Percentiles rank a stretch among this genome's conserved stretches.
phyloP scores from a whole-genome alignment of 2,329 filamentous ascomycete species.

The Aspergillus sp. region DNA sequence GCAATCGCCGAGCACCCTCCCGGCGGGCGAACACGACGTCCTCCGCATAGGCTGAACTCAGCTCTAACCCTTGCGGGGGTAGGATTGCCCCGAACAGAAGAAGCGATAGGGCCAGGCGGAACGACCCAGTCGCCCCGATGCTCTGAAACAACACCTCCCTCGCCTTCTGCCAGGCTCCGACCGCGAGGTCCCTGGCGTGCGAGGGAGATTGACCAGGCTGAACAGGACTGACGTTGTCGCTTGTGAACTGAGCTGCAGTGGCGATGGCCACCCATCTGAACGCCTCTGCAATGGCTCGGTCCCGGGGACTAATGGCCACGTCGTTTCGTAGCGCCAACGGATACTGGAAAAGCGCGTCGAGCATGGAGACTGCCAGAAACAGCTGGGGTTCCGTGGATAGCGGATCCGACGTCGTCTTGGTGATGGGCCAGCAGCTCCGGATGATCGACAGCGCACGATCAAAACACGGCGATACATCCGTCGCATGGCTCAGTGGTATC shows the following conservation, averaged over 20 bases:
- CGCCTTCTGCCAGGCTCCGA: conserved; percentile 6
- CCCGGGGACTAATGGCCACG: background rate
- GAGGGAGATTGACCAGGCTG: background rate
- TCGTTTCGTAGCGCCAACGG: background rate
- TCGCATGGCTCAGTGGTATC: background rate
- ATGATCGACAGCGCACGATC: background rate
- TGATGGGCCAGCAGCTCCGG: background rate
- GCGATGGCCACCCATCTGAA: conserved; percentile 11
- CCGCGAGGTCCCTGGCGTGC: conserved; percentile 3
- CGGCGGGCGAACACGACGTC: background rate
- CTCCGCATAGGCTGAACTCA: background rate
- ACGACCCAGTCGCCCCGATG: conserved; percentile 2
- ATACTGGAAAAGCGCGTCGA: conserved; percentile 8
- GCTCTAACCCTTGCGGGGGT: too few relatives aligned
- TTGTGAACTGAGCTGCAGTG: conserved; percentile 5
- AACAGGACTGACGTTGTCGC: background rate
- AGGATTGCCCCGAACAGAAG: background rate
- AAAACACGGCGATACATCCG: background rate
- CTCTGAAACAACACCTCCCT: conserved; percentile 7
- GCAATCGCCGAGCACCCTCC: background rate
- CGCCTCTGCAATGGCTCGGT: conserved; percentile 4
- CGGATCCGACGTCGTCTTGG: background rate
- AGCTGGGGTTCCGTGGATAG: conserved; percentile 2
- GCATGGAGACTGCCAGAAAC: conserved; percentile 7
- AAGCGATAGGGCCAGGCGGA: conserved; percentile 1